Evolutionary conservation across 257 asterid species (phyloP), one percentile per base, ranked within the genome.

Genomic region (Solanum tarijense): DNA sequence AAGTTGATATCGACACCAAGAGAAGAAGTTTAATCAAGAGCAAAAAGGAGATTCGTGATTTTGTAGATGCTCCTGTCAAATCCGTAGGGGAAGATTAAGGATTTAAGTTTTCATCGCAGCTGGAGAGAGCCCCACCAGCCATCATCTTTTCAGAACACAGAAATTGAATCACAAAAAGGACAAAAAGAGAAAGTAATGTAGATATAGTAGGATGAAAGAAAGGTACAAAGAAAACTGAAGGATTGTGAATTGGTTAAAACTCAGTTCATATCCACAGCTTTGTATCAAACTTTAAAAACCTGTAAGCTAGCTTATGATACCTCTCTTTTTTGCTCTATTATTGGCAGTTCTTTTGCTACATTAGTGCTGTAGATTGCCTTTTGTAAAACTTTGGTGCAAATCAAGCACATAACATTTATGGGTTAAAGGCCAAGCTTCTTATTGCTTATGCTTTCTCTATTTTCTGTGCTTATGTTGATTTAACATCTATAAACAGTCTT

Each of bases 1-100:
- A 83, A 86, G 91, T 91, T 72, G 90, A 91, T 86, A 83, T n/a
- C 12, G 91, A 88, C 25, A 91, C 91, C 68, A 89, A 87, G 71
- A 89, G 89, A 18, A 91, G 52, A 84, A 86, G 93, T 78, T 75
- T 83, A 8, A 46, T 91, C 31, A 89, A 66, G 91, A 91, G 93
- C 88, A 86, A 83, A 72, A 76, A 85, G 76, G 93, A 91, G 86
- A 89, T 91, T 27, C 89, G 34, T 78, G 89, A 91, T 76, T 60
- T 91, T 41, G 89, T 81, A 14, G 86, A 91, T 55, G 91, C 86
- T 32, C 93, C 93, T 75, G 87, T 91, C 86, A 83, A 48, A 46
- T 14, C 58, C 5, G 84, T n/a, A 13, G 65, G 29, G 8, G 69
- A 52, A 29, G 43, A 48, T 48, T 82, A 82, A 46, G 39, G 38